Percentiles rank a stretch among this genome's conserved stretches.
These are phyloP conservation scores for Colletotrichum orchidophilum DNA, from an alignment of 2,329 filamentous ascomycete genomes.

Conservation along the genomic window DNA sequence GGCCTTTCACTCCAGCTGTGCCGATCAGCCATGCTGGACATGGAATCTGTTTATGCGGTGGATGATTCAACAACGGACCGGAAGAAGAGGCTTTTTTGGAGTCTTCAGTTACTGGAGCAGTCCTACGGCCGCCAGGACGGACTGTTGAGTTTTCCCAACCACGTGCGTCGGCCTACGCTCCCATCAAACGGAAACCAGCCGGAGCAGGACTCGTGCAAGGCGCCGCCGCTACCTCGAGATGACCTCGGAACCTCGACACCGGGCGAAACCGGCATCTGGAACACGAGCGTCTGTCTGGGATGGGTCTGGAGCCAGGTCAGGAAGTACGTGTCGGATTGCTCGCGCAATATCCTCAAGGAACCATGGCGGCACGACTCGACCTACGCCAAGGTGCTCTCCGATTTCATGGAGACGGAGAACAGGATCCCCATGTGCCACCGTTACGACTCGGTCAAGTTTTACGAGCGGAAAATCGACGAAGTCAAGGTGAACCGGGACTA, in stretches of 20 bases:
- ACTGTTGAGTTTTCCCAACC: slow-evolving; percentile 51
- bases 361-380: slow-evolving; percentile 62
- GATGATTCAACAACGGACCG: slow-evolving; percentile 50
- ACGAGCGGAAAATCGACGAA: slow-evolving; percentile 57
- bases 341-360: slow-evolving; percentile 56
- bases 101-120: slow-evolving; percentile 59
- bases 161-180: slow-evolving; percentile 50
- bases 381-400: slow-evolving; percentile 59
- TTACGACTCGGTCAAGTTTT: slow-evolving; percentile 63
- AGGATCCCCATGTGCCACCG: slow-evolving; percentile 59
- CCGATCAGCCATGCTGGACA: slow-evolving; percentile 58
- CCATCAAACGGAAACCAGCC: slow-evolving; percentile 37
- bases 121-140: slow-evolving; percentile 58
- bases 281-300: slow-evolving; percentile 56
- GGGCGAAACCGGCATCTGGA: slow-evolving; percentile 59
- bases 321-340: slow-evolving; percentile 58
- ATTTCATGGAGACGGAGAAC: slow-evolving; percentile 61
- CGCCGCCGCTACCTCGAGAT: slow-evolving; percentile 54
- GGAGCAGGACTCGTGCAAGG: slow-evolving; percentile 41
- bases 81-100: slow-evolving; percentile 62
- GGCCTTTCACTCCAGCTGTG: slow-evolving; percentile 60
- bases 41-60: slow-evolving; percentile 48
- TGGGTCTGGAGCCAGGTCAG: slow-evolving; percentile 61
- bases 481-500: slow-evolving; percentile 55
- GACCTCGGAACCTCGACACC: slow-evolving; percentile 51